These are phyloP conservation scores for Notholithocarpus densiflorus DNA, from an alignment of 306 rosid species.

Conservation along the genomic window DNA sequence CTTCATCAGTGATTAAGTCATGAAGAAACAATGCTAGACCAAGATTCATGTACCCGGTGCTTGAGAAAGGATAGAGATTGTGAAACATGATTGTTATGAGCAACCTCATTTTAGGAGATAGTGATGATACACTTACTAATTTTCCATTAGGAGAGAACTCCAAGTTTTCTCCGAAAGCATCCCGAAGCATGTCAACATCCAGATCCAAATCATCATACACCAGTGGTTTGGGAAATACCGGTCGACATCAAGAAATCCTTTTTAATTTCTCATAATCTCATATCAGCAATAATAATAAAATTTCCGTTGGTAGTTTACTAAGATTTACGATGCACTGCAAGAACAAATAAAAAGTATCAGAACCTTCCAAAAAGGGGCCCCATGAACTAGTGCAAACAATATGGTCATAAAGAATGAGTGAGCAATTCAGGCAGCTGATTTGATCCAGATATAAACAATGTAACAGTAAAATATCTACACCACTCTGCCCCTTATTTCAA, in stretches of 20 bases:
- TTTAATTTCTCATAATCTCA: not conserved
- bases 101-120: no score
- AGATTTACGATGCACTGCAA: not conserved
- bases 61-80: no score
- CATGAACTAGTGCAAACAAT: not conserved
- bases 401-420: not conserved
- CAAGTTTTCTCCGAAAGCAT: no score
- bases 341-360: not conserved
- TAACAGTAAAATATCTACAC: not conserved
- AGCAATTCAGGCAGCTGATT: not conserved
- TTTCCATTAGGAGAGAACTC: no score
- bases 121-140: no score
- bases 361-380: not conserved
- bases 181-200: no score
- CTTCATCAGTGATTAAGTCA: no score
- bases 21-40: no score
- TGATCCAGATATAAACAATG: slow-evolving; percentile 14
- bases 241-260: not conserved
- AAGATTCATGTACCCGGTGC: no score
- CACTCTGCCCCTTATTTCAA: slow-evolving; percentile 4
- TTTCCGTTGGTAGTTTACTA: not conserved
- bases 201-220: no score
- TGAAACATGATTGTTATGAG: no score
- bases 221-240: no score
- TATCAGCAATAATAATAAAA: not conserved